Conservation (phyloP, 2,329 filamentous ascomycete species). For the Cladosporium sp. region DNA sequence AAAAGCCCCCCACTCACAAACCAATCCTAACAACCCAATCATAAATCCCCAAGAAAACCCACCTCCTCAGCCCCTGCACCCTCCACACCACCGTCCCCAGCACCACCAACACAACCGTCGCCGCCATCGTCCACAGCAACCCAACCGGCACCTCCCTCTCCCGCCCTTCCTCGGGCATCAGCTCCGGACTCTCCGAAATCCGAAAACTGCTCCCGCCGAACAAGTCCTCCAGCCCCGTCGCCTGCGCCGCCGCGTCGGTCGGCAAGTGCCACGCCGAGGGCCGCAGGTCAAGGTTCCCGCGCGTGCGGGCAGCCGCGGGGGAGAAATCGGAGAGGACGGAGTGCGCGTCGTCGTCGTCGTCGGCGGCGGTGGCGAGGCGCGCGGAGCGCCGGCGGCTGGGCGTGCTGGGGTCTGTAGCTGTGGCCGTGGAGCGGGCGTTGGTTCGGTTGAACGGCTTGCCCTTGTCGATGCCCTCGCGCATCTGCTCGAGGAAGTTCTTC, state of each 20-base stretch:
- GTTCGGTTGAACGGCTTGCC: slow-evolving; percentile 14
- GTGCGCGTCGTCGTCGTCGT: slow-evolving; percentile 11
- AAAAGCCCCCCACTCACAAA: background rate
- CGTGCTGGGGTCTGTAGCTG: background rate
- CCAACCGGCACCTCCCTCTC: background rate
- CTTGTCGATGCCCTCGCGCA: slow-evolving; percentile 23
- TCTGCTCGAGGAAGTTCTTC: slow-evolving; percentile 47
- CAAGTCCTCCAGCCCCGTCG: slow-evolving; percentile 22
- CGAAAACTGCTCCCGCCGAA: slow-evolving; percentile 19
- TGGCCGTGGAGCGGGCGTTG: background rate
- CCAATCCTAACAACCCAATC: slow-evolving; percentile 5
- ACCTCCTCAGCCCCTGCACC: slow-evolving; percentile 1
- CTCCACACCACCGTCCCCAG: background rate
- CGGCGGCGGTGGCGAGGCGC: background rate
- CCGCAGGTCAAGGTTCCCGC: slow-evolving; percentile 17
- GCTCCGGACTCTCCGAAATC: slow-evolving; percentile 14
- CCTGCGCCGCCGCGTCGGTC: slow-evolving; percentile 7
- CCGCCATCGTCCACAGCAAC: background rate
- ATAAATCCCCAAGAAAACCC: slow-evolving; percentile 9
- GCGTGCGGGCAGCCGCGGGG: slow-evolving; percentile 19
- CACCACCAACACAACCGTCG: slow-evolving; percentile 1
- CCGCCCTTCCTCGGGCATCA: background rate
- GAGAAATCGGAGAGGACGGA: slow-evolving; percentile 17
- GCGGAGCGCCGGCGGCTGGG: background rate
- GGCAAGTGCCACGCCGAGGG: slow-evolving; percentile 16